A percentile compares a stretch with the other conserved stretches of the same genome.
phyloP scores from a whole-genome alignment of 768 basidiomycete species.

The Krasilnikovozyma curviuscula region DNA sequence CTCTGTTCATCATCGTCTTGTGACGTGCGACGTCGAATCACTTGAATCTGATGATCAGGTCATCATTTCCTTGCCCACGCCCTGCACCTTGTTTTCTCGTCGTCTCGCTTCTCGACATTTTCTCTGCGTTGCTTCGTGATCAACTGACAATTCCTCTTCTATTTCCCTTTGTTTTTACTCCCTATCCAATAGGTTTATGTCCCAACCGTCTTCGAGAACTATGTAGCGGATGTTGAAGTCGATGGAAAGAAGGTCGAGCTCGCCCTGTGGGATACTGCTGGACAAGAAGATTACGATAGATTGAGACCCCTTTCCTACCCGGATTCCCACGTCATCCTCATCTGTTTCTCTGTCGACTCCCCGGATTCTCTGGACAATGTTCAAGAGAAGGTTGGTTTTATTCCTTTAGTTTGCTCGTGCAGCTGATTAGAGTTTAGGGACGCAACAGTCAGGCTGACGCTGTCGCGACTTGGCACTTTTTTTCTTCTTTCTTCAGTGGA shows the following conservation, averaged over 20 bases:
- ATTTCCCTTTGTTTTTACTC: background rate
- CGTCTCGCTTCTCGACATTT: too few species aligned
- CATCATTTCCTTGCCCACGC: too few species aligned
- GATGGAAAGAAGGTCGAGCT: conserved; percentile 97
- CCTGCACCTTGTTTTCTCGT: too few species aligned
- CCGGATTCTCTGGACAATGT: conserved; percentile 98
- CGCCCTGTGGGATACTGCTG: conserved; percentile 98
- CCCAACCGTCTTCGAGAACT: conserved; percentile 99
- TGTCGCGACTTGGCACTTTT: background rate
- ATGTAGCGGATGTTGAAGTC: conserved; percentile 95
- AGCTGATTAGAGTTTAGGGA: too few species aligned
- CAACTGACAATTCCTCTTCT: background rate
- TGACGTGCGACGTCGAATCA: too few species aligned
- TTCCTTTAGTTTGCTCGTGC: background rate
- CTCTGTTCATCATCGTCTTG: too few species aligned
- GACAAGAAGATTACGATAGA: conserved; percentile 89
- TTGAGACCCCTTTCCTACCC: conserved; percentile 91
- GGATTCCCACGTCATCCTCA: conserved; percentile 98
- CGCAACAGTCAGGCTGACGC: background rate
- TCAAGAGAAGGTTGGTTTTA: conserved; percentile 74
- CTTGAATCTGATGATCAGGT: too few species aligned
- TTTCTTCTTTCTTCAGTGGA: conserved; percentile 47
- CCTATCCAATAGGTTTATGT: conserved; percentile 98
- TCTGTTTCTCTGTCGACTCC: conserved; percentile 95
- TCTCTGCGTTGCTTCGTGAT: too few species aligned